phyloP scores from a whole-genome alignment of 2,329 filamentous ascomycete genomes.

The Clonostachys sp. region DNA sequence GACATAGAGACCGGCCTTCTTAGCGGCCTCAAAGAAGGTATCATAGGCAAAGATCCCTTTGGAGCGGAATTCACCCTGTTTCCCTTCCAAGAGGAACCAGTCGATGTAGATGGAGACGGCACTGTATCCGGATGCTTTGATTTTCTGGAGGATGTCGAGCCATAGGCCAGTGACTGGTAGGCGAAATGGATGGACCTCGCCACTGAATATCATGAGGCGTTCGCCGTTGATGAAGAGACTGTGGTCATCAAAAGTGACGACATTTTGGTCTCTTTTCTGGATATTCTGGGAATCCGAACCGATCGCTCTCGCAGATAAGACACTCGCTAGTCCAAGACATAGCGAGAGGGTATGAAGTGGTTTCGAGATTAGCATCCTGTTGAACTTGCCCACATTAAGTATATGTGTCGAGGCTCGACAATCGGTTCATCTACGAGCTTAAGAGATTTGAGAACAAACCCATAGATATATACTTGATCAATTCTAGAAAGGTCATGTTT shows the following conservation, averaged over 20 bases:
- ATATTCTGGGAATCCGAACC: neutral
- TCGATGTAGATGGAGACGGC: conserved; percentile 75
- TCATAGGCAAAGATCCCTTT: conserved; percentile 70
- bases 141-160: conserved; percentile 76
- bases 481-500: too few species aligned
- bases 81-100: conserved; percentile 75
- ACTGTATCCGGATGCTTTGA: conserved; percentile 77
- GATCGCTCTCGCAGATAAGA: neutral
- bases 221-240: conserved; percentile 68
- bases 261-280: conserved; percentile 8
- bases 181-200: conserved; percentile 67
- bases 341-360: conserved; percentile 3
- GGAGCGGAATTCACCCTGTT: conserved; percentile 62
- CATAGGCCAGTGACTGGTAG: conserved; percentile 42
- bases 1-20: conserved; percentile 70
- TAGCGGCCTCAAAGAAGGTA: conserved; percentile 73
- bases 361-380: conserved; percentile 5
- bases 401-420: too few species aligned
- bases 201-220: conserved; percentile 66
- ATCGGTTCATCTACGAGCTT: too few species aligned
- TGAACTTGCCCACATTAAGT: neutral
- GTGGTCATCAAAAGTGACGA: conserved; percentile 67
- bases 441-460: too few species aligned
- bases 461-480: too few species aligned
- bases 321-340: conserved; percentile 2